phyloP scores from a whole-genome alignment of 2,329 filamentous ascomycete genomes.

The Pseudogymnoascus sp. region DNA sequence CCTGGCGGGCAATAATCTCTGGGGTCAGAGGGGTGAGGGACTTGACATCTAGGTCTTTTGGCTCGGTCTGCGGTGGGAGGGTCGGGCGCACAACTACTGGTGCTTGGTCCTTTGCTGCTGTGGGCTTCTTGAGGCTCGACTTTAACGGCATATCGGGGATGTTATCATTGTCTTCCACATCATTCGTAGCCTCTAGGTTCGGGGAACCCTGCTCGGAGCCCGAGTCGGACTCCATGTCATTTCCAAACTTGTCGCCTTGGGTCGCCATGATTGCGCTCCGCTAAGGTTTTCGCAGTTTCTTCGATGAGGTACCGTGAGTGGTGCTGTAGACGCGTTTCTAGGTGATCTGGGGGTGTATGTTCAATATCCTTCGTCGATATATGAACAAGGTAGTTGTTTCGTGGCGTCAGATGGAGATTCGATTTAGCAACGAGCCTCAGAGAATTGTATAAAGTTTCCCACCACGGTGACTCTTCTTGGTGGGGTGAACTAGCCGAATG shows the following conservation, averaged over 20 bases:
- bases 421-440: slow-evolving; percentile 11
- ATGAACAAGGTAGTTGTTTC: slow-evolving; percentile 6
- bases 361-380: slow-evolving; percentile 11
- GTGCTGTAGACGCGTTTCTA: neutral
- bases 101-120: slow-evolving; percentile 47
- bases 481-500: slow-evolving; percentile 13
- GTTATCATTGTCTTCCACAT: slow-evolving; percentile 50
- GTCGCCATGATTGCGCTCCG: slow-evolving; percentile 29
- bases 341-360: slow-evolving; percentile 3
- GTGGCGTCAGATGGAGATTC: slow-evolving; percentile 4
- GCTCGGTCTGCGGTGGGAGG: slow-evolving; percentile 87
- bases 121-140: slow-evolving; percentile 78
- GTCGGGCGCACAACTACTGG: slow-evolving; percentile 55
- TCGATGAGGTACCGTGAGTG: neutral
- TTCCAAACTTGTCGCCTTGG: slow-evolving; percentile 57
- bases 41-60: slow-evolving; percentile 77
- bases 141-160: slow-evolving; percentile 62
- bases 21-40: slow-evolving; percentile 79
- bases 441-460: slow-evolving; percentile 13
- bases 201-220: slow-evolving; percentile 58
- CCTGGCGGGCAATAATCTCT: slow-evolving; percentile 95
- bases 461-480: slow-evolving; percentile 12
- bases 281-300: slow-evolving; percentile 4
- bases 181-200: slow-evolving; percentile 38
- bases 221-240: slow-evolving; percentile 69